phyloP scores from a whole-genome alignment of 1,284 basidiomycete species.

The Golubevia sp. region DNA sequence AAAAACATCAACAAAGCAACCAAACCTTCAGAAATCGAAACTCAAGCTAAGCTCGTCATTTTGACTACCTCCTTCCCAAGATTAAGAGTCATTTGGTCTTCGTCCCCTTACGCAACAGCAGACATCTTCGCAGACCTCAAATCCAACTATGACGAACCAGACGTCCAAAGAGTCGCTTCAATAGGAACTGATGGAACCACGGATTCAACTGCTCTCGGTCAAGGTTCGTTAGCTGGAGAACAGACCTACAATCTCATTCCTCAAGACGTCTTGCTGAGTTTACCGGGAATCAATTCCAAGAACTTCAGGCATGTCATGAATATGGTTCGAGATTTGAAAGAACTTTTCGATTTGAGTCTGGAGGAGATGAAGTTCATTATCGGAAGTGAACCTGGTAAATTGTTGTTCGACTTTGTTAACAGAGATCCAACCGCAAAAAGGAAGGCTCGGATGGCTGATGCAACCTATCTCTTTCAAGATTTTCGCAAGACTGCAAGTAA shows the following conservation, averaged over 20 bases:
- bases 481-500: too few relatives aligned
- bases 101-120: slow-evolving; percentile 87
- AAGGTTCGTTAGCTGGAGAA: too few relatives aligned
- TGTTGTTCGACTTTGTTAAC: slow-evolving; percentile 19
- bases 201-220: slow-evolving; percentile 17
- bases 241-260: slow-evolving; percentile 44
- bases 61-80: slow-evolving; percentile 87
- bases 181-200: too few relatives aligned
- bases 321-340: slow-evolving; percentile 28
- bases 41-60: slow-evolving; percentile 89
- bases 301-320: slow-evolving; percentile 43
- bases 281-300: slow-evolving; percentile 53
- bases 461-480: too few relatives aligned
- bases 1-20: slow-evolving; percentile 61
- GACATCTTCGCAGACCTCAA: slow-evolving; percentile 94
- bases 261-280: slow-evolving; percentile 43
- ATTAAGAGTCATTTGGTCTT: slow-evolving; percentile 93
- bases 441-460: too few relatives aligned
- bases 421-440: background rate
- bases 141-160: slow-evolving; percentile 79
- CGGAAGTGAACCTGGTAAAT: slow-evolving; percentile 38
- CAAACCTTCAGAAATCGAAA: slow-evolving; percentile 61
- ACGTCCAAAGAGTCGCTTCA: slow-evolving; percentile 60
- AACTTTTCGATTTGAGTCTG: slow-evolving; percentile 31
- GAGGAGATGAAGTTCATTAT: slow-evolving; percentile 37